Evolutionary conservation across 495 filamentous ascomycete species (phyloP).

Genomic region (Penicillium crystallinum): DNA sequence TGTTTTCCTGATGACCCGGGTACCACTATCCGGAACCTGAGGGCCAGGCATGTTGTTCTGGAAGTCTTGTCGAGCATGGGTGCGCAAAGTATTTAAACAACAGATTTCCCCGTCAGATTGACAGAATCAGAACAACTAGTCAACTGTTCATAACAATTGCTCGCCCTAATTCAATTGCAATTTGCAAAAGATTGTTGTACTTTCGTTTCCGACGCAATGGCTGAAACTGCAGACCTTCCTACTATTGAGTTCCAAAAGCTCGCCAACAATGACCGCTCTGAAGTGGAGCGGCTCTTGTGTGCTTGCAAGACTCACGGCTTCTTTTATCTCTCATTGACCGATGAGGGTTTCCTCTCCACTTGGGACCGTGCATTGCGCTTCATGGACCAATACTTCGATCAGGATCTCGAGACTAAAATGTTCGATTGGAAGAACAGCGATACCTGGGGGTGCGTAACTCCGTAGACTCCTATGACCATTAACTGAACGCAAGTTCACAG

Average conservation of each 20-base stretch:
- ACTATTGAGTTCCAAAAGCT: neutral
- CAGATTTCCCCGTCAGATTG: too few species aligned
- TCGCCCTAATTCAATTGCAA: too few species aligned
- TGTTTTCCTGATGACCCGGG: too few species aligned
- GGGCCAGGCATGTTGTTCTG: too few species aligned
- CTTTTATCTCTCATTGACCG: neutral
- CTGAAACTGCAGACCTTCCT: neutral
- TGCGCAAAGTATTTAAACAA: too few species aligned
- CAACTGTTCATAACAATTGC: too few species aligned
- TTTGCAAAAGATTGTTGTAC: too few species aligned
- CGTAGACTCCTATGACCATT: too few species aligned
- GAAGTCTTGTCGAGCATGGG: too few species aligned
- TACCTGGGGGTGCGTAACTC: neutral
- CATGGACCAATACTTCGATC: neutral
- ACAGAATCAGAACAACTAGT: too few species aligned
- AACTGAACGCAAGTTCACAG: neutral
- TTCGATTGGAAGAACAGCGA: neutral
- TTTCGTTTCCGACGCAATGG: too few species aligned
- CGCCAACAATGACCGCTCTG: neutral
- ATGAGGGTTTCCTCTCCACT: neutral
- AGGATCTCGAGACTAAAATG: neutral
- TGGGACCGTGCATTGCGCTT: neutral
- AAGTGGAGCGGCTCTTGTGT: neutral
- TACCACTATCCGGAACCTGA: too few species aligned
- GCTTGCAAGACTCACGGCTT: neutral